Conservation (phyloP, 768 basidiomycete genomes). For the Tulasnella sp. region DNA sequence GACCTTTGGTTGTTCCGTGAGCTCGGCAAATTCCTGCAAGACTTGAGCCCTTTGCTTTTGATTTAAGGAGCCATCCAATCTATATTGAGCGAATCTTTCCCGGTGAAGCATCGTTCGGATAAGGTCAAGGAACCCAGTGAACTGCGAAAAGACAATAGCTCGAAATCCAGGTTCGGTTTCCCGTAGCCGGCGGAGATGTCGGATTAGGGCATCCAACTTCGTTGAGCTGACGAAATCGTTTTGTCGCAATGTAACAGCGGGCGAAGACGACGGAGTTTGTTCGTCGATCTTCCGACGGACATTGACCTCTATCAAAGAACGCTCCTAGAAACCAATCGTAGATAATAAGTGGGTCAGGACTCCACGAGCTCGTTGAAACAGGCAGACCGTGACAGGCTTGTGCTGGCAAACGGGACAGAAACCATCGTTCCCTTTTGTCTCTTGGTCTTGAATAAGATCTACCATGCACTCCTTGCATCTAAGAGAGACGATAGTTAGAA, state of each 20-base stretch:
- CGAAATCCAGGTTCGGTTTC: slow-evolving; percentile 67
- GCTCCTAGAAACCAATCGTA: slow-evolving; percentile 31
- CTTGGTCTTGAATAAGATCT: slow-evolving; percentile 53
- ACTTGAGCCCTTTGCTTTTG: slow-evolving; percentile 68
- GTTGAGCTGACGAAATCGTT: slow-evolving; percentile 86
- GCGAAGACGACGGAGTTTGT: slow-evolving; percentile 17
- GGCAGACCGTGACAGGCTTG: slow-evolving; percentile 51
- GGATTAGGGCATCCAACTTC: slow-evolving; percentile 74
- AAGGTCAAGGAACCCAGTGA: slow-evolving; percentile 77
- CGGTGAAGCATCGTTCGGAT: slow-evolving; percentile 61
- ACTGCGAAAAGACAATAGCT: slow-evolving; percentile 84
- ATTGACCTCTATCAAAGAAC: slow-evolving; percentile 53
- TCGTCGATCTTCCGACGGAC: slow-evolving; percentile 20
- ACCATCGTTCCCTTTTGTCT: slow-evolving; percentile 56
- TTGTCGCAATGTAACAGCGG: slow-evolving; percentile 48
- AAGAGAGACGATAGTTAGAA: no score
- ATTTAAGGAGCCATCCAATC: slow-evolving; percentile 91
- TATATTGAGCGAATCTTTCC: slow-evolving; percentile 54
- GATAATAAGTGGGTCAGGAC: neutral
- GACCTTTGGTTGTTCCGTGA: slow-evolving; percentile 60
- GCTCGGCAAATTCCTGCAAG: slow-evolving; percentile 62
- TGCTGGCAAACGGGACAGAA: slow-evolving; percentile 69
- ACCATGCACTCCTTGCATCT: slow-evolving; percentile 90
- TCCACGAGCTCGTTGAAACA: neutral
- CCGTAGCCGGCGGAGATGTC: slow-evolving; percentile 51